Base-by-base conservation (phyloP, 805 yeast species). In the Sporopachydermia lactativora region DNA sequence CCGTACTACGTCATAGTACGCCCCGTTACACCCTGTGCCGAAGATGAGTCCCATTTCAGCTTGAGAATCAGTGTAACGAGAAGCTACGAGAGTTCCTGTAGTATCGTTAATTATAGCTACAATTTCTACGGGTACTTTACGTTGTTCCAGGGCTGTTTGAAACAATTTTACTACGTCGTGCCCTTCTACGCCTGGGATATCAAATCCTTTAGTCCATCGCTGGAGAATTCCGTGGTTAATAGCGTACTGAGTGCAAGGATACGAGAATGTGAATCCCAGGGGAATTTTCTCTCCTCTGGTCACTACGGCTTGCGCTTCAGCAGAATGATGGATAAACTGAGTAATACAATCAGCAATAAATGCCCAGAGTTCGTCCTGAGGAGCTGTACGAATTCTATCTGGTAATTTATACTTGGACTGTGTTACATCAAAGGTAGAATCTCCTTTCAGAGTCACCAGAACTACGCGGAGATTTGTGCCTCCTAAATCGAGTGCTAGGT, bases 21-120 rank as follows among this genome's bases (percentile, higher is more conserved):
- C 96, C 60, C 96, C 96, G 60, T 89, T 89, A 64, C 89, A 84
- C 50, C 97, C 97, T 39, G 97, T 89, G 58, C 97, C 98, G 59
- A 86, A 89, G 52, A 89, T 89, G 56, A 85, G 74, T 44, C 98
- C 98, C 89, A 88, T 82, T 62, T 79, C 78, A 48, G 95, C 78
- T 52, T 75, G 76, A 31, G 89, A 75, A 58, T 89, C 95, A 40
- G 94, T 73, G 66, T 89, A 89, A 70, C 81, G 76, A 39, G 96
- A 86, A 24, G 97, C 97, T 46, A 89, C 94, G 53, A 89, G 68
- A 37, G 98, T 89, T 60, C 97, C 98, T 39, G 96, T 84, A 49
- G 98, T 89, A 61, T 89, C 98, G 64, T 88, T 89, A 62, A 89
- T 89, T 57, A 89, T 68, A 39, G 97, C 95, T 47, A 84, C 86